Evolutionary conservation across 2,329 filamentous ascomycete species (phyloP), one percentile per base, ranked within the genome.

Genomic region (Phaeosphaeria sp.): DNA sequence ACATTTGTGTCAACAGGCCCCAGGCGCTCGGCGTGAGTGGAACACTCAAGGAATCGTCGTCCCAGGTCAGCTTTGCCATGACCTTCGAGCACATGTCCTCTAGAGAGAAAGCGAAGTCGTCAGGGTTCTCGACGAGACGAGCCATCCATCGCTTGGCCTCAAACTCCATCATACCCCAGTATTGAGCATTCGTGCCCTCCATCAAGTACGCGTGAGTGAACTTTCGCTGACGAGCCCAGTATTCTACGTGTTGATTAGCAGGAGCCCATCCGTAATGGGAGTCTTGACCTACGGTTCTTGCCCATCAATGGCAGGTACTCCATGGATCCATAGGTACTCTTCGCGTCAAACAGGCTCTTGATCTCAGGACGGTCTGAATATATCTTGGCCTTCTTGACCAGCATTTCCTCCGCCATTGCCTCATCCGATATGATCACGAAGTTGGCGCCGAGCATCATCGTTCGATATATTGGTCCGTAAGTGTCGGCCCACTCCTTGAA

Each of bases 11-110:
- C 17, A 86, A 73, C 1, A 86, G 75, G n/a, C 83, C 83, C 83
- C 83, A 85, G 1, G 84, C 84, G 57, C 80, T 82, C 48, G 79
- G 79, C 9, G 79, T 83, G 58, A 81, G 80, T 60, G 81, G 79
- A 51, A 79, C 74, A 68, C 82, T 84, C 40, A 83, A 66, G 43
- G 71, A 74, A 6, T 80, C 77, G 52, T 86, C 81, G 56, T 85
- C 84, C 83, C 83, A 86, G 15, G 82, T 82, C 45, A 86, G 66
- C 51, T 80, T 77, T 49, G 80, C 83, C 82, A 85, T 85, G 53
- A 86, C 78, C 68, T 86, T 86, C n/a, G 84, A 82, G 17, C 82
- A 79, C 82, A 85, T 84, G 60, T 86, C 83, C 63, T 86, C 83
- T 5, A 86, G 77, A 0, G 80, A 81, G 64, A 77, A 80, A 9